A percentile compares a stretch with the other conserved stretches of the same genome.
Conservation (phyloP, 2,329 filamentous ascomycete species). For the Nemania sp. region DNA sequence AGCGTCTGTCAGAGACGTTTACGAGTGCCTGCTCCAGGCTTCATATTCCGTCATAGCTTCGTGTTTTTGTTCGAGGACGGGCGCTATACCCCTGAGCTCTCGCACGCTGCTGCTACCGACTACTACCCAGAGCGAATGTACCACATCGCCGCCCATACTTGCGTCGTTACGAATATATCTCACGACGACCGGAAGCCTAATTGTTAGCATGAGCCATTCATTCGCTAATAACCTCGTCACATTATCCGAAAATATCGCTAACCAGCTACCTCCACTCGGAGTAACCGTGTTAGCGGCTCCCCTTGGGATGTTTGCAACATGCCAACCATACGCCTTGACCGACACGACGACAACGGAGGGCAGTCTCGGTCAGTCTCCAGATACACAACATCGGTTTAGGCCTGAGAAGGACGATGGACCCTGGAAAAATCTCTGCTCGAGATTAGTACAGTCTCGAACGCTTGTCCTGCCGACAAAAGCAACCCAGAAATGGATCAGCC, state of each 20-base stretch:
- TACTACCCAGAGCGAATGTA: conserved; percentile 49
- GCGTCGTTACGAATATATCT: conserved; percentile 67
- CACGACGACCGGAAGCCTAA: conserved; percentile 66
- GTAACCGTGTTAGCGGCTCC: conserved; percentile 66
- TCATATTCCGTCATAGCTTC: conserved; percentile 63
- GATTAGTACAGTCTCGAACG: conserved; percentile 63
- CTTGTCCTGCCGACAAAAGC: conserved; percentile 59
- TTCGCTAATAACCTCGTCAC: conserved; percentile 61
- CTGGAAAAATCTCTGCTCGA: conserved; percentile 65
- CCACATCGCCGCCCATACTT: conserved; percentile 53
- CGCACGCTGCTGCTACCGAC: conserved; percentile 62
- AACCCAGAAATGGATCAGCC: conserved; percentile 61
- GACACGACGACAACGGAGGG: conserved; percentile 53
- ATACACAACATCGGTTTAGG: conserved; percentile 62
- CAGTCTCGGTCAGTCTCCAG: conserved; percentile 63
- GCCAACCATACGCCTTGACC: conserved; percentile 53
- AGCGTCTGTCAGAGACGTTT: conserved; percentile 58
- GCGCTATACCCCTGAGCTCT: conserved; percentile 65
- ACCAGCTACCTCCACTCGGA: conserved; percentile 56
- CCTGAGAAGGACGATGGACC: conserved; percentile 57
- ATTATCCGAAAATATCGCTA: conserved; percentile 58
- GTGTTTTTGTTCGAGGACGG: conserved; percentile 61
- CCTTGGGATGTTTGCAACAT: conserved; percentile 62
- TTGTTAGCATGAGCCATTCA: conserved; percentile 63
- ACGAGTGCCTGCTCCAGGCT: conserved; percentile 68